Percentiles rank a stretch among this genome's conserved stretches.
Conservation (phyloP, 495 filamentous ascomycete genomes). For the Mytilinidion resinicola region DNA sequence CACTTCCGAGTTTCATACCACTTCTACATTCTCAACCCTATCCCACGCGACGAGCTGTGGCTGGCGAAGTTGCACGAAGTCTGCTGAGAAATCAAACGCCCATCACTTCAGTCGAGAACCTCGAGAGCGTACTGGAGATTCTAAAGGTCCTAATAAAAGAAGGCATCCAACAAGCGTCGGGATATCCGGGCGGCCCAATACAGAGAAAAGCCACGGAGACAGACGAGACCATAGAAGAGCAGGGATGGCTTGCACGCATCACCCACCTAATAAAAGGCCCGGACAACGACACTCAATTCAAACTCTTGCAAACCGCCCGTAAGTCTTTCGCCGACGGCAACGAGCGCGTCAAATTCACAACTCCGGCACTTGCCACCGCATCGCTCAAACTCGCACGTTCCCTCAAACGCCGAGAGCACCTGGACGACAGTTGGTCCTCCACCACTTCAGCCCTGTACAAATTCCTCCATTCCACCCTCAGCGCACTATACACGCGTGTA, state of each 20-base stretch:
- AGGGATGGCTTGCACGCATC: constrained; percentile 89
- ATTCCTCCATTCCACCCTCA: constrained; percentile 83
- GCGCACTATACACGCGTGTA: constrained; percentile 82
- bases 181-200: constrained; percentile 71
- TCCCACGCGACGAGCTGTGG: constrained; percentile 81
- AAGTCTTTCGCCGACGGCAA: constrained; percentile 90
- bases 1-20: constrained; percentile 84
- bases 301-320: constrained; percentile 81
- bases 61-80: constrained; percentile 73
- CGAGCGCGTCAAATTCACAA: constrained; percentile 91
- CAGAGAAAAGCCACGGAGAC: constrained; percentile 66
- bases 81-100: constrained; percentile 72
- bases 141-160: constrained; percentile 88
- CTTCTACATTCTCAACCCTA: constrained; percentile 90
- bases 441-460: constrained; percentile 87
- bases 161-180: constrained; percentile 73
- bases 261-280: constrained; percentile 78
- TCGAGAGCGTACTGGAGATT: constrained; percentile 84
- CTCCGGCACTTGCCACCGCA: constrained; percentile 83
- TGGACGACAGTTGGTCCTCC: constrained; percentile 88
- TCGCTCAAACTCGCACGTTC: constrained; percentile 84
- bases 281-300: constrained; percentile 89
- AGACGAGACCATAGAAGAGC: constrained; percentile 94
- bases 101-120: constrained; percentile 67
- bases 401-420: constrained; percentile 88